Conservation (phyloP, 768 basidiomycete genomes). For the Russula brevipes region DNA sequence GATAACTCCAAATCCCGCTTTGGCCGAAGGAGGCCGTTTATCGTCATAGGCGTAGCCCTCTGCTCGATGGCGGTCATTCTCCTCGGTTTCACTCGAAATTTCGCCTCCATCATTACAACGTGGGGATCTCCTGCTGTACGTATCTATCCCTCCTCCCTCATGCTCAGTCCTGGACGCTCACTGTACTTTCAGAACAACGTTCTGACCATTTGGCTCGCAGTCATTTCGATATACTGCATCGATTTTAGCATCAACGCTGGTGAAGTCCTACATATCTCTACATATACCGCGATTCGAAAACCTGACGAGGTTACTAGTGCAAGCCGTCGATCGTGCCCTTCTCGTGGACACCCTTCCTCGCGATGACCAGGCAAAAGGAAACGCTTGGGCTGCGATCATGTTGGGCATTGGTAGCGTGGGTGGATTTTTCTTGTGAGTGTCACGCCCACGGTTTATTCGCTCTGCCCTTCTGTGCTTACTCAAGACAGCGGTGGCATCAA, state of each 20-base stretch:
- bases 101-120: slow-evolving; percentile 48
- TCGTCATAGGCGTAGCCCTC: slow-evolving; percentile 63
- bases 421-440: slow-evolving; percentile 80
- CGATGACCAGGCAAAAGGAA: slow-evolving; percentile 71
- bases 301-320: slow-evolving; percentile 44
- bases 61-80: slow-evolving; percentile 71
- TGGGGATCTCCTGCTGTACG: slow-evolving; percentile 35
- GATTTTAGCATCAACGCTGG: slow-evolving; percentile 63
- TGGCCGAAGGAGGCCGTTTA: slow-evolving; percentile 83
- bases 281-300: slow-evolving; percentile 34
- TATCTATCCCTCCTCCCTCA: slow-evolving; percentile 26
- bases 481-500: slow-evolving; percentile 71
- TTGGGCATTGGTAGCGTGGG: slow-evolving; percentile 77
- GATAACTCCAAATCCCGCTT: slow-evolving; percentile 81
- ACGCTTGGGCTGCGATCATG: slow-evolving; percentile 97
- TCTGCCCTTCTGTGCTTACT: background rate
- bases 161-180: background rate
- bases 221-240: slow-evolving; percentile 61
- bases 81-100: slow-evolving; percentile 72
- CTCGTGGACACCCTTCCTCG: slow-evolving; percentile 81
- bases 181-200: slow-evolving; percentile 48
- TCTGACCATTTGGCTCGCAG: slow-evolving; percentile 72
- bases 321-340: slow-evolving; percentile 86
- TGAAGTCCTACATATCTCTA: slow-evolving; percentile 20
- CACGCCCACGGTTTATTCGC: background rate